Percentiles rank a stretch among this genome's conserved stretches.
Conservation (phyloP, 371 early-diverging fungal species). For the Actinomortierella wolfii region DNA sequence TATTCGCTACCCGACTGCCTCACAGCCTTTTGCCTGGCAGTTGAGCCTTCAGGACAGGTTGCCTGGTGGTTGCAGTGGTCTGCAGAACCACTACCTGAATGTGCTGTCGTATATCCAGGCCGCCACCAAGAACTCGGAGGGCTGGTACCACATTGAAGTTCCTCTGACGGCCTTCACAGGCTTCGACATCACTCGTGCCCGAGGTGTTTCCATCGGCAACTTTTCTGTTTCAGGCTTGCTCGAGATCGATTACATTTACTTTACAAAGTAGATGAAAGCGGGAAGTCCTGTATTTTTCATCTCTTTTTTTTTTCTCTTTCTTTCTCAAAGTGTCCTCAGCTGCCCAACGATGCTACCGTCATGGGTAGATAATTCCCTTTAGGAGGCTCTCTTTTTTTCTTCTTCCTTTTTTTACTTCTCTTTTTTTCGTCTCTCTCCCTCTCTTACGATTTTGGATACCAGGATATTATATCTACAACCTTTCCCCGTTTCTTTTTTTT, state of each 20-base stretch:
- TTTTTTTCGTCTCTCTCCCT: no score
- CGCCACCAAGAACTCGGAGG: not conserved
- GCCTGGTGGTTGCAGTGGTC: not conserved
- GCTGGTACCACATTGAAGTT: slow-evolving; percentile 11
- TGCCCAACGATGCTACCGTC: no score
- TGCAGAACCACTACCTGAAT: not conserved
- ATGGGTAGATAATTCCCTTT: no score
- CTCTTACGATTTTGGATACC: no score
- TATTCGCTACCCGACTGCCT: slow-evolving; percentile 8
- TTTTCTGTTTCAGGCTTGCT: slow-evolving; percentile 2
- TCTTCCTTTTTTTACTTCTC: no score
- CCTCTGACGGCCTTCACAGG: slow-evolving; percentile 6
- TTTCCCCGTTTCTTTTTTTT: no score
- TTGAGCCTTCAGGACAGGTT: slow-evolving; percentile 4
- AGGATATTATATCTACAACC: no score
- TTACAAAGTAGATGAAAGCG: not conserved
- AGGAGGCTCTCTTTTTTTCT: no score
- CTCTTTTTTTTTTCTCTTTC: not conserved
- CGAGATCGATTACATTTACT: slow-evolving; percentile 13
- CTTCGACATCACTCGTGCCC: not conserved
- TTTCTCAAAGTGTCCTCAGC: not conserved
- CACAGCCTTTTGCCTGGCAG: slow-evolving; percentile 2
- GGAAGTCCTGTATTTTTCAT: no score
- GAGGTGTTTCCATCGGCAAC: not conserved
- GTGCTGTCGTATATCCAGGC: not conserved